Evolutionary conservation across 1,284 basidiomycete genomes (phyloP).

Genomic region (Apiotrichum porosum): DNA sequence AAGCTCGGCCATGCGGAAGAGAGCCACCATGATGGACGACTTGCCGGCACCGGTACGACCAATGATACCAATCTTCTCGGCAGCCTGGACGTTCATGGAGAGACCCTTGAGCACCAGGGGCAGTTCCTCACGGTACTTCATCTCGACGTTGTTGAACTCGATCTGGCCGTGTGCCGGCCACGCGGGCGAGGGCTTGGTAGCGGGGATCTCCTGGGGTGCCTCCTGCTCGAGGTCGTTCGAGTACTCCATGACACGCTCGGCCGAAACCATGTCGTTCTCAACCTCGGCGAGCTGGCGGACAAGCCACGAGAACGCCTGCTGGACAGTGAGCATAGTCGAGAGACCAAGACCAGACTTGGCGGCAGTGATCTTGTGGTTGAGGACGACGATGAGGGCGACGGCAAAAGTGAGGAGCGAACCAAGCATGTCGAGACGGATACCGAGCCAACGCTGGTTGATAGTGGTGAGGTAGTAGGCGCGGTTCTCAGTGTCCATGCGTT

Average conservation of each 20-base stretch:
- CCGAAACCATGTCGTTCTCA: constrained; percentile 88
- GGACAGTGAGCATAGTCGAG: constrained; percentile 52
- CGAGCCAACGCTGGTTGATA: constrained; percentile 69
- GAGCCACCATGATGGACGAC: constrained; percentile 53
- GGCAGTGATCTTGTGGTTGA: constrained; percentile 67
- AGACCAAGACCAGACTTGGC: constrained; percentile 61
- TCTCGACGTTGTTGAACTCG: constrained; percentile 48
- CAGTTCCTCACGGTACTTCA: constrained; percentile 53
- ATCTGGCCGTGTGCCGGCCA: constrained; percentile 60
- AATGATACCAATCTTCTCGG: constrained; percentile 56
- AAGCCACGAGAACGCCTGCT: constrained; percentile 67
- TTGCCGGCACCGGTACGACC: constrained; percentile 58
- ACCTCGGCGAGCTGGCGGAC: constrained; percentile 78
- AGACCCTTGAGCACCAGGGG: constrained; percentile 59
- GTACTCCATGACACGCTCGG: constrained; percentile 70
- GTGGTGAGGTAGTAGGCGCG: constrained; percentile 79
- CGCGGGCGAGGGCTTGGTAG: constrained; percentile 56
- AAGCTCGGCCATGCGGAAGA: constrained; percentile 51
- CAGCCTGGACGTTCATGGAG: constrained; percentile 49
- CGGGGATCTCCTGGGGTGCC: constrained; percentile 61
- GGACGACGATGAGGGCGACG: constrained; percentile 73
- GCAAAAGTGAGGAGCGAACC: constrained; percentile 71
- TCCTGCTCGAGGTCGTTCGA: constrained; percentile 72
- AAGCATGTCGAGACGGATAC: constrained; percentile 78
- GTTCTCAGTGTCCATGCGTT: constrained; percentile 73